Percentiles rank a stretch among this genome's conserved stretches.
Conservation (phyloP, 2,329 filamentous ascomycete species). For the Calonectria naviculata region DNA sequence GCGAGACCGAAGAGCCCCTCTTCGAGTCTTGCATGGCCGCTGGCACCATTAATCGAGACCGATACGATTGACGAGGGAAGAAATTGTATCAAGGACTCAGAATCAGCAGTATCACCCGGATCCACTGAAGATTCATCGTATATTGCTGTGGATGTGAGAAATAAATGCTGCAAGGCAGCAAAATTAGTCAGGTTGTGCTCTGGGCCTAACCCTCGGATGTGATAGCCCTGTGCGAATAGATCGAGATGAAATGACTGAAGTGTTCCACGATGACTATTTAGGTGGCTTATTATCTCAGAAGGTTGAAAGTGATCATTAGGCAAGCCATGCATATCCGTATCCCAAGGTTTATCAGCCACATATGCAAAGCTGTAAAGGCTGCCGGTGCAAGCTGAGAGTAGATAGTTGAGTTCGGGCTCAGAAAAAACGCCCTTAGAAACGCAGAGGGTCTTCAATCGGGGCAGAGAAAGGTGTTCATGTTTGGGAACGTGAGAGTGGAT, state of each 20-base stretch:
- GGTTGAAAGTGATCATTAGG: constrained; percentile 10
- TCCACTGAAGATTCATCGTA: not conserved
- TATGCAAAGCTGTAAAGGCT: constrained; percentile 9
- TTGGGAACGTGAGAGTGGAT: not conserved
- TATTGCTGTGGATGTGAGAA: constrained; percentile 6
- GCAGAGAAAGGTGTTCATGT: not conserved
- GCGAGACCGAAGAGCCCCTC: constrained; percentile 9
- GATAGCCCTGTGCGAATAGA: not conserved
- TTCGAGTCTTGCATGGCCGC: not conserved
- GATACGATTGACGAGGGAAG: constrained; percentile 14
- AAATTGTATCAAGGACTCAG: not conserved
- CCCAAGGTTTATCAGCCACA: constrained; percentile 1
- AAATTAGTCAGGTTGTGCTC: constrained; percentile 9
- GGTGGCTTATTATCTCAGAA: constrained; percentile 1
- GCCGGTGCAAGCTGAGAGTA: constrained; percentile 3
- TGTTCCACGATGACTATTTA: not conserved
- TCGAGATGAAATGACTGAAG: constrained; percentile 13
- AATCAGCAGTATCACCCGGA: not conserved
- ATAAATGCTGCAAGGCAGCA: constrained; percentile 11
- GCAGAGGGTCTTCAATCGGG: constrained; percentile 4
- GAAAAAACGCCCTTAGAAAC: not conserved
- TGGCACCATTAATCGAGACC: not conserved
- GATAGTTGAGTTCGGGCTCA: not conserved
- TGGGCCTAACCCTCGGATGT: not conserved
- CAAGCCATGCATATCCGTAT: not conserved